Conservation (phyloP, 495 filamentous ascomycete species). For the Penicillium cosmopolitanum region DNA sequence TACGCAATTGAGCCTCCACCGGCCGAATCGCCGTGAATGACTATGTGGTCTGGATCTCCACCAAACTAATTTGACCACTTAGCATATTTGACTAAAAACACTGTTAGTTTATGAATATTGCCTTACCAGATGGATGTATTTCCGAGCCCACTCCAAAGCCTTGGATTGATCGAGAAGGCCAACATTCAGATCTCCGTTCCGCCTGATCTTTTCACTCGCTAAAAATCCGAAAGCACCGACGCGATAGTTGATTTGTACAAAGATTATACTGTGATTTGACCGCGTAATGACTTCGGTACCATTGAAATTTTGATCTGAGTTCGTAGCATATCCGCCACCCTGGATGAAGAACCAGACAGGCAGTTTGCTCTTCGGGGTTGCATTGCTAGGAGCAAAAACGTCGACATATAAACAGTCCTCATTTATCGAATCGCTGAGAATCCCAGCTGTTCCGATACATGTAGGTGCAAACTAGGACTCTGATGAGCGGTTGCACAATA, state of each 20-base stretch:
- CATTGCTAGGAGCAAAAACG: constrained; percentile 64
- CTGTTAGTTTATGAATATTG: not conserved
- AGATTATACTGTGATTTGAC: constrained; percentile 55
- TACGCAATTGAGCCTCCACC: constrained; percentile 67
- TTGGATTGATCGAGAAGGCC: constrained; percentile 70
- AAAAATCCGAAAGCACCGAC: constrained; percentile 73
- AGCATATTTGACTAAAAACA: not conserved
- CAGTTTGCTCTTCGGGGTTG: constrained; percentile 51
- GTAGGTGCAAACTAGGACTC: constrained; percentile 43
- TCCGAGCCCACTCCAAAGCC: constrained; percentile 64
- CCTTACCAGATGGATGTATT: constrained; percentile 46
- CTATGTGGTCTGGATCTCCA: constrained; percentile 69
- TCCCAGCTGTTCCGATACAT: constrained; percentile 30
- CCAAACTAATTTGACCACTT: constrained; percentile 53
- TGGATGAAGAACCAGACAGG: constrained; percentile 75
- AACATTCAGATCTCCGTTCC: constrained; percentile 55
- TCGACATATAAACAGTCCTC: constrained; percentile 76
- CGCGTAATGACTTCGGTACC: constrained; percentile 59
- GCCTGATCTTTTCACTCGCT: constrained; percentile 58
- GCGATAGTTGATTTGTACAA: constrained; percentile 77
- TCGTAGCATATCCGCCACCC: constrained; percentile 67
- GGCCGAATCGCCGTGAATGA: constrained; percentile 69
- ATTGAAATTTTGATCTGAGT: constrained; percentile 68
- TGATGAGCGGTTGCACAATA: not conserved
- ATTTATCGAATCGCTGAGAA: constrained; percentile 35